Evolutionary conservation across 148 eudicot genomes (phyloP).

Genomic region (Rhododendron vialii): DNA sequence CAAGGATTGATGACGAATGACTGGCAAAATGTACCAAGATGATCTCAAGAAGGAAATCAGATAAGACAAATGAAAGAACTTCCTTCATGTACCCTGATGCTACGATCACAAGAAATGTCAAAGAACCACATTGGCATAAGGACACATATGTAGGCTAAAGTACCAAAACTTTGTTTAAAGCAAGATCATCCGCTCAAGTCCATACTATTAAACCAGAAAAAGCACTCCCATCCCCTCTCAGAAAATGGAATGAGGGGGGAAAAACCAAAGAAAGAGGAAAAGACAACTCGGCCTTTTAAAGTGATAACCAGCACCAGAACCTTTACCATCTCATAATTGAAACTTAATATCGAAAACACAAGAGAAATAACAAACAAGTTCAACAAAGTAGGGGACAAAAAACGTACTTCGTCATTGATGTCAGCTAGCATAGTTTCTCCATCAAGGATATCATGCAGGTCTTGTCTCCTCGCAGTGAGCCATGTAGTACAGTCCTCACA

Average conservation of each 20-base stretch:
- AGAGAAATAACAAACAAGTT: neutral
- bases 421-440: conserved; percentile 62
- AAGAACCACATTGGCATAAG: neutral
- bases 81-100: neutral
- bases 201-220: neutral
- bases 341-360: neutral
- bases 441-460: conserved; percentile 51
- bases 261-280: neutral
- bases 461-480: conserved; percentile 77
- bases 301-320: neutral
- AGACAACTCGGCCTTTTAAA: neutral
- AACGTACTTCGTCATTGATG: conserved; percentile 52
- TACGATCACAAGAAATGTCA: neutral
- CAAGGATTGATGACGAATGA: neutral
- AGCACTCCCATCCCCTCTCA: neutral
- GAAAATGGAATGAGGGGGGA: neutral
- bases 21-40: neutral
- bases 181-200: neutral
- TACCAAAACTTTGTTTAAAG: neutral
- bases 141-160: neutral
- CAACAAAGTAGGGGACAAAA: neutral
- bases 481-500: conserved; percentile 46
- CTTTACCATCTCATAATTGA: neutral
- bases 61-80: neutral
- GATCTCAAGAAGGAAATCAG: neutral